These are phyloP conservation scores for Penicillium dipodomyicola DNA, from an alignment of 495 filamentous ascomycete genomes.

Conservation along the genomic window DNA sequence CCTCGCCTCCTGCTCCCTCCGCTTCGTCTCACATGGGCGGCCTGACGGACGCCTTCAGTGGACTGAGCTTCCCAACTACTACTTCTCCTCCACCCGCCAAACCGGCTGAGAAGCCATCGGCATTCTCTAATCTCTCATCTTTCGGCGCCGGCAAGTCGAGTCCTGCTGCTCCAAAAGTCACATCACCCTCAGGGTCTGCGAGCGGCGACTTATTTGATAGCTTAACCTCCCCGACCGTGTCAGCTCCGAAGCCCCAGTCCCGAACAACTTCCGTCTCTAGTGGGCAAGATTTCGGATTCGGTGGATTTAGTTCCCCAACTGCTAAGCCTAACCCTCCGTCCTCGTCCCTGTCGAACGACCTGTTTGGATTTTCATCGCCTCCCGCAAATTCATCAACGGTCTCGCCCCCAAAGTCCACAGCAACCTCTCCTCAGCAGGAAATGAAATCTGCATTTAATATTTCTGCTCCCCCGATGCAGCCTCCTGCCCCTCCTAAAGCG, in stretches of 20 bases:
- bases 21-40: slow-evolving; percentile 62
- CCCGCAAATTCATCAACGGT: slow-evolving; percentile 44
- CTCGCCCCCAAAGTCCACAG: slow-evolving; percentile 39
- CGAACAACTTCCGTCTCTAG: slow-evolving; percentile 44
- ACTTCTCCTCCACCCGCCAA: slow-evolving; percentile 53
- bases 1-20: slow-evolving; percentile 51
- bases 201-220: slow-evolving; percentile 77
- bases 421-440: slow-evolving; percentile 40
- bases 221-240: slow-evolving; percentile 55
- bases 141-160: slow-evolving; percentile 57
- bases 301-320: slow-evolving; percentile 44
- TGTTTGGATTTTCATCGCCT: slow-evolving; percentile 77
- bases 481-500: slow-evolving; percentile 40
- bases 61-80: slow-evolving; percentile 67
- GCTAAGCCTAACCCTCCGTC: slow-evolving; percentile 44
- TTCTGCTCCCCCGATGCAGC: slow-evolving; percentile 53
- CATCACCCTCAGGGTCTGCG: slow-evolving; percentile 52
- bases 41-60: slow-evolving; percentile 84
- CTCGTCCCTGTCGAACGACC: slow-evolving; percentile 55
- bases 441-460: slow-evolving; percentile 78
- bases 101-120: slow-evolving; percentile 56
- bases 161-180: slow-evolving; percentile 50
- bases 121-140: slow-evolving; percentile 71
- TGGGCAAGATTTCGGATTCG: slow-evolving; percentile 54
- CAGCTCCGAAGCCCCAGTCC: slow-evolving; percentile 45